Evolutionary conservation across 2,329 filamentous ascomycete species (phyloP).

Genomic region (Clarireedia monteithiana): DNA sequence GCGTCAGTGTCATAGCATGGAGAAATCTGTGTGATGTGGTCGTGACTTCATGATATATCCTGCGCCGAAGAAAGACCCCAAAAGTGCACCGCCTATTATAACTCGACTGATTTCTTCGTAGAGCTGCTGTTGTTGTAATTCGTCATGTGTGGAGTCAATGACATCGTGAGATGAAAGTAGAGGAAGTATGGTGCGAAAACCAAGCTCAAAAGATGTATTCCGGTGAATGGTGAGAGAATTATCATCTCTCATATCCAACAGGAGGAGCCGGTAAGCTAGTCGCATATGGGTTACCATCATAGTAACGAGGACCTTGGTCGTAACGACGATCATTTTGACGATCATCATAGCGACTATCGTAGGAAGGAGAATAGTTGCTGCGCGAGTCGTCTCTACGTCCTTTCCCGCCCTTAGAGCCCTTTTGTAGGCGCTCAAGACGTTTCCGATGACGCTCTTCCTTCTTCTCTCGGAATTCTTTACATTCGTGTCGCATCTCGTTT

Average conservation of each 20-base stretch:
- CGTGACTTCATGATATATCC: conserved; percentile 8
- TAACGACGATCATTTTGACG: conserved; percentile 21
- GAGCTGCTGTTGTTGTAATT: background rate
- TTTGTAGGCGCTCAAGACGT: conserved; percentile 36
- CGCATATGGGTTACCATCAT: conserved; percentile 39
- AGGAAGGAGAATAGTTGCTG: conserved; percentile 2
- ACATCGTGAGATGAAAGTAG: conserved; percentile 1
- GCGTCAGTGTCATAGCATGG: conserved; percentile 6
- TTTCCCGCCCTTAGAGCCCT: conserved; percentile 18
- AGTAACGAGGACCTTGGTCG: conserved; percentile 34
- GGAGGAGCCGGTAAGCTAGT: conserved; percentile 28
- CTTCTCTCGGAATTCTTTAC: conserved; percentile 45
- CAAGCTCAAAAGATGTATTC: background rate
- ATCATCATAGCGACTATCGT: conserved; percentile 12
- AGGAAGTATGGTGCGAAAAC: conserved; percentile 3
- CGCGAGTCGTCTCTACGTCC: conserved; percentile 5
- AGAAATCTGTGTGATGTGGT: conserved; percentile 9
- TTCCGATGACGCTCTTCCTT: conserved; percentile 37
- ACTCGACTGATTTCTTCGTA: background rate
- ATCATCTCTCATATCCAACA: conserved; percentile 23
- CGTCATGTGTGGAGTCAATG: background rate
- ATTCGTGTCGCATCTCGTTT: conserved; percentile 50
- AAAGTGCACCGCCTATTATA: background rate
- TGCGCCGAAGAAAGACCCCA: conserved; percentile 8
- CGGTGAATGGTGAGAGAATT: background rate